A percentile compares a stretch with the other conserved stretches of the same genome.
Evolutionary conservation across 805 yeast species (phyloP).

Genomic region (Phaffomyces opuntiae): DNA sequence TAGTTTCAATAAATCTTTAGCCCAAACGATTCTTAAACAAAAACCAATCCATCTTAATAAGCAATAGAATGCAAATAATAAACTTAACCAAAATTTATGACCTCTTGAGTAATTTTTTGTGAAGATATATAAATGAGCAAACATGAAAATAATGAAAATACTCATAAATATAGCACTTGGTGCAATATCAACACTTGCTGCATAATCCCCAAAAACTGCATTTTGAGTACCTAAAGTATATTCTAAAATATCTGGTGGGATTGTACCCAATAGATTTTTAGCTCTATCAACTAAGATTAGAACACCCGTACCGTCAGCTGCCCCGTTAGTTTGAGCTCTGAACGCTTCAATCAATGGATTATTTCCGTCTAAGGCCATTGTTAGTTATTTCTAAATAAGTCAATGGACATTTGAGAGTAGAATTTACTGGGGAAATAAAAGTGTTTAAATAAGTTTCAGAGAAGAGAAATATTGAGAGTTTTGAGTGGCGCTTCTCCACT

Average conservation of each 20-base stretch:
- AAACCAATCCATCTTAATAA: conserved; percentile 51
- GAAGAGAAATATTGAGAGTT: neutral
- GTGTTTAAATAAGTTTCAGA: neutral
- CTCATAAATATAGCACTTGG: conserved; percentile 55
- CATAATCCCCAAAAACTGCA: conserved; percentile 60
- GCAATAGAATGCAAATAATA: conserved; percentile 49
- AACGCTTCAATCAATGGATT: conserved; percentile 10
- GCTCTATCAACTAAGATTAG: conserved; percentile 26
- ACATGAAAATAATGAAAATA: conserved; percentile 39
- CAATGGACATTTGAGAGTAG: no score
- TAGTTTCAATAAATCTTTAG: conserved; percentile 38
- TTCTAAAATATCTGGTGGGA: conserved; percentile 35
- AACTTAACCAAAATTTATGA: conserved; percentile 51
- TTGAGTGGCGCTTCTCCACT: no score
- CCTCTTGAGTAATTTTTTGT: conserved; percentile 42
- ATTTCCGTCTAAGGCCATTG: neutral
- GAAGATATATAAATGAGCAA: conserved; percentile 43
- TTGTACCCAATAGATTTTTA: conserved; percentile 30
- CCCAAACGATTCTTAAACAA: conserved; percentile 53
- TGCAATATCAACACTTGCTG: conserved; percentile 43
- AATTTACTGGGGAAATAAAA: neutral
- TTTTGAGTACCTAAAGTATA: conserved; percentile 35
- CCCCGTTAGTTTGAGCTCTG: conserved; percentile 28
- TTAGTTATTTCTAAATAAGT: neutral
- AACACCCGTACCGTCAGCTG: conserved; percentile 47